Base-by-base conservation (phyloP, 1,139 yeast genomes). In the Saccharomyces pastorianus region DNA sequence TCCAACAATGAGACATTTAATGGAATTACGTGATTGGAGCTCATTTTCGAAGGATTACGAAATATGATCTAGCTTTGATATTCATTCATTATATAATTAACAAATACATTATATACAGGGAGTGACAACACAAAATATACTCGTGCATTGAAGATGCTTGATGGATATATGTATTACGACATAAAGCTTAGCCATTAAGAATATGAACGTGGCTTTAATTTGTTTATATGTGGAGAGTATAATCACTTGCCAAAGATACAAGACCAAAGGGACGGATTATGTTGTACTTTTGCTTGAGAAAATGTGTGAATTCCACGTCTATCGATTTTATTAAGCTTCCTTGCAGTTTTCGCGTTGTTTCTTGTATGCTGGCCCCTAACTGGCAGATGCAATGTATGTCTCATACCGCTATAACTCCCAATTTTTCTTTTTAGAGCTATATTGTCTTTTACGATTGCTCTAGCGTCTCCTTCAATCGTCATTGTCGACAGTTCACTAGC, bases 361-460 rank as follows among this genome's bases (percentile, higher is more conserved):
- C 89, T 84, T 20, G 99, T 93, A 59, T 85, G 80, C 77, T 93
- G 99, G 65, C 99, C 99, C 68, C 86, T 84, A 46, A 90, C 98
- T 23, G 98, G 98, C 56, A 85, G 77, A 55, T 95, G 91, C 73
- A 82, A 76, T 52, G 90, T 87, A 70, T 93, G 99, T 74, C 99
- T 83, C 65, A 84, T 73, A 74, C 99, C 99, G 56, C 84, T 84
- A 68, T 85, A 88, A 31, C 95, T 83, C 29, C 96, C 96, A 54
- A 85, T 90, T 59, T 79, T 75, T 71, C 88, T 82, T 80, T 90
- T 90, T 67, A 88, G 75, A 53, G 81, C 81, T 62, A 93, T 93
- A 67, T 93, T 89, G 48, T 83, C 84, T 62, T 86, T 81, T 47
- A 91, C 80, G 63, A 86, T 81, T 55, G 89, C 88, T 65, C 87